Base-by-base conservation (phyloP, 2,329 filamentous ascomycete species). In the Hypocreales sp. region DNA sequence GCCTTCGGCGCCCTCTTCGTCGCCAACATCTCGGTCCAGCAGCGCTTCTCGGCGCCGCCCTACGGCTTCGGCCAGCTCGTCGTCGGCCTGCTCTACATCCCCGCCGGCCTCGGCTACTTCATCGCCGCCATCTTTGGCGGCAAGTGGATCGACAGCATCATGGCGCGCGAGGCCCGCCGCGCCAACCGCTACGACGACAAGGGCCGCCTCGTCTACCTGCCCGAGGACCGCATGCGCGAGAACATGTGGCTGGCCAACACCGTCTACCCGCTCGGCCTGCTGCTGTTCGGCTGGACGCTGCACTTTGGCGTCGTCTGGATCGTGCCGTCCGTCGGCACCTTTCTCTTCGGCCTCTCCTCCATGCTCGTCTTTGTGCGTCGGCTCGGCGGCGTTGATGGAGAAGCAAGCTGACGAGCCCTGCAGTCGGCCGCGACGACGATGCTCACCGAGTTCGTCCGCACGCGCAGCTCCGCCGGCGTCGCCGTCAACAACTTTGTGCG, bases 371-470 rank as follows among this genome's bases (percentile, higher is more conserved):
- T 84, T 81, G 54, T 56, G 42, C 46, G 52, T 37, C 15, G 14
- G 17, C 16, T 3, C 15, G 11, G 7, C 22, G 15, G 22, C 14
- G 8, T 12, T 11, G 11, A n/a, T 10, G 24, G 8, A 17, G 5
- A 5, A 25, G 15, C 5, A 5, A 5, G 13, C 12, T 20, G 13
- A 20, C 12, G 18, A 4, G 5, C 12, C 7, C 6, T 13, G n/a
- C 18, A 58, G 55, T 51, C 70, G 26, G 65, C 72, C 39, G 62
- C 70, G 0, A 84, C 79, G 0, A 90, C 82, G 0, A 84, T 90
- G 78, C 58, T 90, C 37, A 87, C 81, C 0, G 81, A 90, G 44
- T 84, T 87, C 44, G 76, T 87, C 61, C 79, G 79, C 10, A 64
- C 69, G 22, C 63, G 66, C 35, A 76, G 74, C 26, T 79, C 72